Evolutionary conservation across 2,329 filamentous ascomycete genomes (phyloP).

Genomic region (Tolypocladium amazonense): DNA sequence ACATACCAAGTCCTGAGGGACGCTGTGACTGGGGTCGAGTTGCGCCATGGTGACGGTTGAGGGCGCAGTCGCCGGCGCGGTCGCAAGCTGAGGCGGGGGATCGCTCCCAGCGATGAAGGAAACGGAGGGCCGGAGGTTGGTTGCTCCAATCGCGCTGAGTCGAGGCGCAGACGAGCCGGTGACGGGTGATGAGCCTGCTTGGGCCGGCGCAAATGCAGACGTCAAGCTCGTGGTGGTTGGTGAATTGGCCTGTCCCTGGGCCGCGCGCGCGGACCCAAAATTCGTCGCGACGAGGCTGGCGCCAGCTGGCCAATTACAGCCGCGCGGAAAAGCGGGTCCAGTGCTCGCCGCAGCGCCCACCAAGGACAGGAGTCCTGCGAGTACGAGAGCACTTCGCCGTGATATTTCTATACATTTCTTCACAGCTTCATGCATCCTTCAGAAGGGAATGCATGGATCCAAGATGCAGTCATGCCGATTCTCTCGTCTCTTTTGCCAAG

Average conservation of each 20-base stretch:
- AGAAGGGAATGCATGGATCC: background rate
- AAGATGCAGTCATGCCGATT: background rate
- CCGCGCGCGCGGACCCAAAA: constrained; percentile 21
- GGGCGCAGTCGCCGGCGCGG: background rate
- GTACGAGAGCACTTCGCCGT: too few relatives aligned
- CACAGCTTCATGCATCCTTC: too few relatives aligned
- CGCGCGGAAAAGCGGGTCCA: constrained; percentile 8
- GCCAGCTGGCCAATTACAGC: constrained; percentile 14
- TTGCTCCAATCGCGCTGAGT: background rate
- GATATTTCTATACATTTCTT: background rate
- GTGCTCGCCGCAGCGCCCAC: too few relatives aligned
- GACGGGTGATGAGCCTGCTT: background rate
- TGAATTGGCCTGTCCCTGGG: constrained; percentile 1
- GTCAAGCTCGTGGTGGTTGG: background rate
- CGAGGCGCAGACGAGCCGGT: background rate
- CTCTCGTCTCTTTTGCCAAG: background rate
- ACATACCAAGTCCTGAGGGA: constrained; percentile 31
- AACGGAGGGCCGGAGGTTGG: background rate
- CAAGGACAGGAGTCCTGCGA: too few relatives aligned
- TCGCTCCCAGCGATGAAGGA: background rate
- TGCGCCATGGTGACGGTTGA: constrained; percentile 23
- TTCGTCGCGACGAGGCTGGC: constrained; percentile 26
- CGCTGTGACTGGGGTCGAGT: constrained; percentile 29
- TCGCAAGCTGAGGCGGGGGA: background rate
- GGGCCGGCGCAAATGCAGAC: constrained; percentile 4